Evolutionary conservation across 73 alveolate genomes (phyloP).

Genomic region (Tetrahymena borealis): DNA sequence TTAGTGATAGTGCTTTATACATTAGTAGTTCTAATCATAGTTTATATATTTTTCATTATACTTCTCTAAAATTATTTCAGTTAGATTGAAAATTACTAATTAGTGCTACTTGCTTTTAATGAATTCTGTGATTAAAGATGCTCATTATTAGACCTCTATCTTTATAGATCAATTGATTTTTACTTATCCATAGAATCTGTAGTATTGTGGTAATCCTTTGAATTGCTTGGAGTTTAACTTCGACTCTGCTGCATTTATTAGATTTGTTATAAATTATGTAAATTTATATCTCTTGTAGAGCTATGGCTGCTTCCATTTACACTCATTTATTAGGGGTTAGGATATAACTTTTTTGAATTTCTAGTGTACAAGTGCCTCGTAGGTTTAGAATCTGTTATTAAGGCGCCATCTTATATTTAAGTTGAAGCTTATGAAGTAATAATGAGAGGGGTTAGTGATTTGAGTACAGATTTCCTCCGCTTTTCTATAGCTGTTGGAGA

Average conservation of each 20-base stretch:
- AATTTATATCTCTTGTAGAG: not conserved
- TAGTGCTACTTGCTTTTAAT: not conserved
- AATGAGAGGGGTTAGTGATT: not conserved
- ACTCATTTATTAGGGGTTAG: not conserved
- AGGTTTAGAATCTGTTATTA: not conserved
- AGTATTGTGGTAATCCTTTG: not conserved
- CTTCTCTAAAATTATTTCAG: not conserved
- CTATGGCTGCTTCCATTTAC: not conserved
- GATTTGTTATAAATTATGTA: not conserved
- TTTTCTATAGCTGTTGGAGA: not conserved
- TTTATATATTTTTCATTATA: not conserved
- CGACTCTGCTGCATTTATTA: too few relatives aligned
- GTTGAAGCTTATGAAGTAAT: not conserved
- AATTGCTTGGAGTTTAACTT: too few relatives aligned
- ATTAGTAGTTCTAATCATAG: not conserved
- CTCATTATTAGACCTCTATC: not conserved
- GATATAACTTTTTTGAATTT: not conserved
- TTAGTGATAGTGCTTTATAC: not conserved
- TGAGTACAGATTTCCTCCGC: not conserved
- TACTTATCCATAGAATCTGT: not conserved
- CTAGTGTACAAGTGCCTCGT: not conserved
- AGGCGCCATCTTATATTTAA: not conserved
- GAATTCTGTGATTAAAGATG: not conserved
- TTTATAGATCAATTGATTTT: not conserved
- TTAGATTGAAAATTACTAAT: not conserved